Evolutionary conservation across 129 eudicot species (phyloP), one percentile per base, ranked within the genome.

Genomic region (Oenanthe sinensis): DNA sequence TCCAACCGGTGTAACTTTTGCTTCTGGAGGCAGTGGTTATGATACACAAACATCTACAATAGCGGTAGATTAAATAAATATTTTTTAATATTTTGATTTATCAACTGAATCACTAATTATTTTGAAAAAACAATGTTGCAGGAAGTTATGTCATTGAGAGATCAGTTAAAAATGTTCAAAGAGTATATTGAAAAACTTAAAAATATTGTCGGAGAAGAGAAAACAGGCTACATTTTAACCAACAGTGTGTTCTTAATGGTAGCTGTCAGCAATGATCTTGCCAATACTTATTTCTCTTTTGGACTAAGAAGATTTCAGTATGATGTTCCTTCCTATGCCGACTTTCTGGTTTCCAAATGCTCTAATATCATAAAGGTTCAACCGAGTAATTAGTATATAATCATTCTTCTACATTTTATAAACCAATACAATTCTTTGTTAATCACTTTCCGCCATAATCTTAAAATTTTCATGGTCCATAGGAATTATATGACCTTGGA

Each of bases 401-500:
- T n/a, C 33, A 3, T 16, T 50, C 58, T 50, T 50, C 19, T 47
- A 15, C 0, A 4, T 50, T 50, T 50, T 50, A 49, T 15, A 50
- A 17, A 15, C 8, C 2, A 50, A 50, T 17, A 50, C 8, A 50
- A 50, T 49, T 49, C 55, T 49, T 49, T 49, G 55, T 16, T 15
- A 6, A 49, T 49, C 20, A 49, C 55, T 14, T 16, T 15, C 6
- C 15, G 17, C 67, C 30, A 58, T 58, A 8, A 22, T 58, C 30
- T 58, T 60, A 60, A n/a, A n/a, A 22, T 24, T 5, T 0, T 60
- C 15, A 9, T n/a, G 33, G 1, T 60, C n/a, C 15, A 3, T 10
- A 60, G 96, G 92, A 90, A 17, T 37, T 93, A 67, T 87, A 90
- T 88, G 71, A 85, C 85, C 72, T 67, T 44, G 98, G 98, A 47